These are phyloP conservation scores for Dictyostelium firmibasis DNA, from an alignment of 78 protist species.

Conservation along the genomic window DNA sequence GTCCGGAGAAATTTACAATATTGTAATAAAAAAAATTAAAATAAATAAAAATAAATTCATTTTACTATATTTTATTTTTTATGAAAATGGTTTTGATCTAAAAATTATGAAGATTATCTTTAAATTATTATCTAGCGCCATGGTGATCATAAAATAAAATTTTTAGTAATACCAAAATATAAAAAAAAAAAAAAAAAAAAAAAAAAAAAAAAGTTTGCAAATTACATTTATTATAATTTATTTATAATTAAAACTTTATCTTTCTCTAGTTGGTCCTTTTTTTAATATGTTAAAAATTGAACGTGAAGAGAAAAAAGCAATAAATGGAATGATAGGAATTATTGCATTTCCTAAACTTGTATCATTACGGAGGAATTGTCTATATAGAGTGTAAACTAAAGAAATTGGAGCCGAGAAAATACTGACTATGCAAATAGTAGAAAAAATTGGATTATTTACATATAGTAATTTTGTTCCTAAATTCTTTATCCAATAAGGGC, in stretches of 20 bases:
- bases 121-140: too few species aligned
- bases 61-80: too few species aligned
- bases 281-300: neutral
- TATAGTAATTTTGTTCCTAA: neutral
- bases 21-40: too few species aligned
- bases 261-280: neutral
- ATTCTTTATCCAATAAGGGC: neutral
- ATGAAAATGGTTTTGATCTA: too few species aligned
- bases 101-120: too few species aligned
- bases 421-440: neutral
- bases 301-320: neutral
- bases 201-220: too few species aligned
- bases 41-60: too few species aligned
- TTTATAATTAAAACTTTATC: neutral
- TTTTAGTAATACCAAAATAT: too few species aligned
- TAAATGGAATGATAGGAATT: neutral
- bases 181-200: too few species aligned
- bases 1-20: too few species aligned
- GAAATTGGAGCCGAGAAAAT: neutral
- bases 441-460: neutral
- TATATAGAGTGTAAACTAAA: neutral
- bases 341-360: neutral
- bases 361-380: neutral
- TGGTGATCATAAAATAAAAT: too few species aligned
- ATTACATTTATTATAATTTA: too few species aligned